Conservation (phyloP, 305 asterid species). For the Fraxinus ornus region DNA sequence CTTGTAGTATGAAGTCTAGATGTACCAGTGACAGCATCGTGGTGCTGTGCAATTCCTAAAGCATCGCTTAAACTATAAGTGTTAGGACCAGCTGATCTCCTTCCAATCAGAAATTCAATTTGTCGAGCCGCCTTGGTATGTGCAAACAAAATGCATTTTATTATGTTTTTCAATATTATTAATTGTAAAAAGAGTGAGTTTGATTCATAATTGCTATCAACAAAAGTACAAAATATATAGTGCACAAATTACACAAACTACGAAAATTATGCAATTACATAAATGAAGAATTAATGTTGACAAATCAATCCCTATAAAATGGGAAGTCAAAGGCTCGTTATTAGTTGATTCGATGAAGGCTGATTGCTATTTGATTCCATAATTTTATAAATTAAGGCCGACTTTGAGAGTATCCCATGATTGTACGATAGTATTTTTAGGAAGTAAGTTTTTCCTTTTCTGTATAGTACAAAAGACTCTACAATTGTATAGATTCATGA, state of each 20-base stretch:
- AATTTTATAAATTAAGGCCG: background rate
- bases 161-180: background rate
- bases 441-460: background rate
- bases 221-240: background rate
- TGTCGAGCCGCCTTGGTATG: constrained; percentile 72
- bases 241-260: background rate
- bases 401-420: background rate
- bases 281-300: background rate
- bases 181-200: background rate
- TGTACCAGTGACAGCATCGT: constrained; percentile 82
- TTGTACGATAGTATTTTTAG: background rate
- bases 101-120: constrained; percentile 62
- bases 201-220: background rate
- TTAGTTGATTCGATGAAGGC: background rate
- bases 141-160: background rate
- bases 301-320: background rate
- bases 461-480: background rate
- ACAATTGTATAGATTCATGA: background rate
- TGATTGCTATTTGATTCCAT: background rate
- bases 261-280: background rate
- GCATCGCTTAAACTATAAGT: constrained; percentile 69
- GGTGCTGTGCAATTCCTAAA: constrained; percentile 77
- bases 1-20: constrained; percentile 79
- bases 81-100: constrained; percentile 43
- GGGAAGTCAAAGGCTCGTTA: background rate